Evolutionary conservation across 176 grass and related monocot genomes (phyloP).

Genomic region (Eleusine indica): DNA sequence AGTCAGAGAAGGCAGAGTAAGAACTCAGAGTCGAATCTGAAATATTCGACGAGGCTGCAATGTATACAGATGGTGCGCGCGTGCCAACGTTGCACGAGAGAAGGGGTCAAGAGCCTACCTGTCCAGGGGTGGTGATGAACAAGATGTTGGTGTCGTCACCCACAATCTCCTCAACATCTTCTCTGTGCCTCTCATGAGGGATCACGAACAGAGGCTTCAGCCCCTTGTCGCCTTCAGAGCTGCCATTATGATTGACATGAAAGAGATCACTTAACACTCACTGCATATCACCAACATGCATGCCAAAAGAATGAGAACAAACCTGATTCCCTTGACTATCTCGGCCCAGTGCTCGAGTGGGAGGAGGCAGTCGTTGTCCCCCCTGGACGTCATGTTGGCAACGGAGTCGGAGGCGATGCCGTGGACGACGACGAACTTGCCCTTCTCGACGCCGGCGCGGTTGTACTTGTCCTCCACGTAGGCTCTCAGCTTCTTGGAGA

Average conservation of each 20-base stretch:
- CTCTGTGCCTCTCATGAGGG: conserved; percentile 89
- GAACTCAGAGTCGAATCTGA: not conserved
- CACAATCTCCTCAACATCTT: conserved; percentile 69
- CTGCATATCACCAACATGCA: not conserved
- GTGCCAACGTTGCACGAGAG: not conserved
- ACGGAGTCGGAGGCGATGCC: conserved; percentile 85
- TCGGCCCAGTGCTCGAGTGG: conserved; percentile 74
- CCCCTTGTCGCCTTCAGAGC: conserved; percentile 44
- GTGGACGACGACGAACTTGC: conserved; percentile 78
- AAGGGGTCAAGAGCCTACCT: conserved; percentile 41
- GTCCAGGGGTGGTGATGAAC: conserved; percentile 89
- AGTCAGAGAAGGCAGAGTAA: conserved; percentile 3
- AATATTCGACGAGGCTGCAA: not conserved
- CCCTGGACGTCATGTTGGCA: conserved; percentile 79
- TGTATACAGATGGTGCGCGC: not conserved
- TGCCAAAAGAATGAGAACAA: no score
- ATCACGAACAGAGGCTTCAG: conserved; percentile 89
- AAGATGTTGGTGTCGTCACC: conserved; percentile 62
- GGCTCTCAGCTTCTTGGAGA: conserved; percentile 84
- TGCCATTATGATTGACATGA: not conserved
- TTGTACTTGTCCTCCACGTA: conserved; percentile 72
- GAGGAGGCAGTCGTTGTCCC: conserved; percentile 79
- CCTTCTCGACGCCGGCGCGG: conserved; percentile 66
- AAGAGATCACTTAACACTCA: not conserved
- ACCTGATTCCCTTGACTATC: conserved; percentile 70